These are phyloP conservation scores for Pinus taeda DNA, from an alignment of 75 land plant genomes.

Conservation along the genomic window DNA sequence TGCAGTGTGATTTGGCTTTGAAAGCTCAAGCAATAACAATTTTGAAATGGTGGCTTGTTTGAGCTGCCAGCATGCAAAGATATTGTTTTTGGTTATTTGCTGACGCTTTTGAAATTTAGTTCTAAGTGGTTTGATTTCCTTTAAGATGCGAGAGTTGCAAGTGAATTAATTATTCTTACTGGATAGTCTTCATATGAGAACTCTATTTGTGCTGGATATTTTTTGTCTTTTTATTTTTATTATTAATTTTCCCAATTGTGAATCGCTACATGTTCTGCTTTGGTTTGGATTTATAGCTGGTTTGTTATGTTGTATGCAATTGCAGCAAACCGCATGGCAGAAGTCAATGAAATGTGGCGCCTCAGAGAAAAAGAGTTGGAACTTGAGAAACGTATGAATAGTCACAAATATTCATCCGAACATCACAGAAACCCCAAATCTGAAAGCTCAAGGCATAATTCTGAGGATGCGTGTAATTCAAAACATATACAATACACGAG, in stretches of 20 bases:
- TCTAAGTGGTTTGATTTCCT: not conserved
- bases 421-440: not conserved
- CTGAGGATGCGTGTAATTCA: not conserved
- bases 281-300: not conserved
- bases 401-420: not conserved
- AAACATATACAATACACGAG: not conserved
- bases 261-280: not conserved
- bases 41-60: not conserved
- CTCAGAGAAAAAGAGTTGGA: slow-evolving; percentile 71
- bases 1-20: not conserved
- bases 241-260: not conserved
- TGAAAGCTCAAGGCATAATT: not conserved
- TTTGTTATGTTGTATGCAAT: not conserved
- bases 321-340: slow-evolving; percentile 83
- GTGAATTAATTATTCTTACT: not conserved
- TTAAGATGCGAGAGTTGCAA: not conserved
- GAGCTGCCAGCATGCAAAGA: not conserved
- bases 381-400: slow-evolving; percentile 27
- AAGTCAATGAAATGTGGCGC: slow-evolving; percentile 95
- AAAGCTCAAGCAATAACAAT: not conserved
- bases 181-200: not conserved
- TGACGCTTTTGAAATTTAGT: no score
- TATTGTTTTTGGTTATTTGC: not conserved
- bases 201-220: not conserved
- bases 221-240: not conserved